Conservation (phyloP, 176 grass and related monocot species). For the Cenchrus purpureus region DNA sequence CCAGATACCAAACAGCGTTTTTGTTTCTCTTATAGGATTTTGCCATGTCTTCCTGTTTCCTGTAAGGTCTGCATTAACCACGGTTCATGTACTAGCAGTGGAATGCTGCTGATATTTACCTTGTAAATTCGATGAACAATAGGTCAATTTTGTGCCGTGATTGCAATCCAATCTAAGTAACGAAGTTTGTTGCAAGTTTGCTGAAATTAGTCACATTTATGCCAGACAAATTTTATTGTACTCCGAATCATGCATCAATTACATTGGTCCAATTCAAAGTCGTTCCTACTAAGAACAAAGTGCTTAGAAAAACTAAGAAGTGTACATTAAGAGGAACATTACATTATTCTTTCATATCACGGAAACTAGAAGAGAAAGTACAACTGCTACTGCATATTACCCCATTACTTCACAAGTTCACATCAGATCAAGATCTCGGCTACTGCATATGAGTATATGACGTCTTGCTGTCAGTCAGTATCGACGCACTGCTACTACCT, state of each 20-base stretch:
- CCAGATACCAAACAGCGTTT: not conserved
- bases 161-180: not conserved
- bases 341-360: not conserved
- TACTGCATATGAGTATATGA: too few relatives aligned
- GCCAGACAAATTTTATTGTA: not conserved
- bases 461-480: not conserved
- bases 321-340: not conserved
- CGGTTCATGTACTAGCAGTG: not conserved
- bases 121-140: constrained; percentile 40
- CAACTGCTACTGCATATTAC: not conserved
- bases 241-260: not conserved
- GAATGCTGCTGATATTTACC: constrained; percentile 30
- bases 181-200: not conserved
- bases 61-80: not conserved
- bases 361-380: not conserved
- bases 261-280: not conserved
- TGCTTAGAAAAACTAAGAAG: not conserved
- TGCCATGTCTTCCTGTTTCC: not conserved
- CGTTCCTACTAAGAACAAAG: not conserved
- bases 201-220: not conserved
- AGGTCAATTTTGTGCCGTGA: constrained; percentile 27
- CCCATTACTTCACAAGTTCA: not conserved
- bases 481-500: not conserved
- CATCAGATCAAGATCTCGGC: not conserved
- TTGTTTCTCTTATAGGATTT: not conserved